Evolutionary conservation across 2,329 filamentous ascomycete species (phyloP).

Genomic region (Pseudopithomyces chartarum): DNA sequence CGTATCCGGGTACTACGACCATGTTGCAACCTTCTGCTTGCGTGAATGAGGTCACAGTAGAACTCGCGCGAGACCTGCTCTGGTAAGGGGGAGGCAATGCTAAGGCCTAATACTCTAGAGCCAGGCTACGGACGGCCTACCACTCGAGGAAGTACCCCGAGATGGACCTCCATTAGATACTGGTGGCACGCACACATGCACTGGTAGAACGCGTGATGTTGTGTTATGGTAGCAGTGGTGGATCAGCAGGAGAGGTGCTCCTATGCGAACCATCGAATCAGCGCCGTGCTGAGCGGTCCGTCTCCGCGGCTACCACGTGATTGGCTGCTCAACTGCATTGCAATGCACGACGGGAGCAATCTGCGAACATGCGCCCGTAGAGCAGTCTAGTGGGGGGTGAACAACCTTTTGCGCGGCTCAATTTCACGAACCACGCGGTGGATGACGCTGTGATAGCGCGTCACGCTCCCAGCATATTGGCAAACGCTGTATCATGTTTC

Average conservation of each 20-base stretch:
- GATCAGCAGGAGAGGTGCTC: conserved; percentile 5
- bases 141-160: neutral
- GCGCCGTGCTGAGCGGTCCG: neutral
- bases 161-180: neutral
- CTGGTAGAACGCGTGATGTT: conserved; percentile 18
- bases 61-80: conserved; percentile 1
- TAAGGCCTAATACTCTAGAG: neutral
- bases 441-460: neutral
- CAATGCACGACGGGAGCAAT: neutral
- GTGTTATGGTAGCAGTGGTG: neutral
- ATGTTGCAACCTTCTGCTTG: conserved; percentile 2
- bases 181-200: neutral
- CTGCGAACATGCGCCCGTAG: neutral
- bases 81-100: neutral
- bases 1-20: too few relatives aligned
- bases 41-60: neutral
- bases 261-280: neutral
- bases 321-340: neutral
- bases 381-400: neutral
- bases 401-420: neutral
- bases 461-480: neutral
- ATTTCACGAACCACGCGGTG: neutral
- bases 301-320: neutral
- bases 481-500: neutral
- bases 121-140: neutral